Evolutionary conservation across 2,329 filamentous ascomycete species (phyloP).

Genomic region (Sclerotiophoma versabilis): DNA sequence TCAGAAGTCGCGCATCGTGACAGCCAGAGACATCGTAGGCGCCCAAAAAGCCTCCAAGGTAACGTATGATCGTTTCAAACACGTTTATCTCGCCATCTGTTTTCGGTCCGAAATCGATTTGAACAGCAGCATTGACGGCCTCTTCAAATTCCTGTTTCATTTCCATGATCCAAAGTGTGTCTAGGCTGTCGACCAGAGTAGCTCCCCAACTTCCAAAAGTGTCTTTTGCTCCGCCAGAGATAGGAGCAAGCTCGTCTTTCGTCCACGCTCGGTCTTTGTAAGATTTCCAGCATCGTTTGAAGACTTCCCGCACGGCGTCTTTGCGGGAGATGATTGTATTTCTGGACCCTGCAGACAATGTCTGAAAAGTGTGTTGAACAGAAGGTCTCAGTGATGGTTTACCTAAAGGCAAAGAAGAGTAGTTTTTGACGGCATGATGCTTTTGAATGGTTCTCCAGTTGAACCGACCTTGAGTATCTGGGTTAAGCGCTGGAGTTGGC

Average conservation of each 20-base stretch:
- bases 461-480: constrained; percentile 22
- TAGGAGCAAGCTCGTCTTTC: constrained; percentile 55
- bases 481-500: constrained; percentile 15
- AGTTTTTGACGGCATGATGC: constrained; percentile 18
- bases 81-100: constrained; percentile 53
- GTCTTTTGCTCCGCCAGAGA: constrained; percentile 48
- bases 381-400: constrained; percentile 3
- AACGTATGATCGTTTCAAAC: constrained; percentile 69
- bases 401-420: constrained; percentile 12
- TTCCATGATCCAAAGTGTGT: constrained; percentile 57
- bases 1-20: constrained; percentile 70
- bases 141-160: constrained; percentile 54
- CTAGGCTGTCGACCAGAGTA: constrained; percentile 53
- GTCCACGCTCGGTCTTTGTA: constrained; percentile 60
- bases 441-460: constrained; percentile 23
- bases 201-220: constrained; percentile 57
- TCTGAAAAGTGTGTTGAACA: constrained; percentile 14
- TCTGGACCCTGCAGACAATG: constrained; percentile 1
- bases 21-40: constrained; percentile 83
- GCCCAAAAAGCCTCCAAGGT: constrained; percentile 82
- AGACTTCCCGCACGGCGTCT: constrained; percentile 42
- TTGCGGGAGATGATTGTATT: constrained; percentile 50
- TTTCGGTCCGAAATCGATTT: constrained; percentile 51
- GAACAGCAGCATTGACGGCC: constrained; percentile 51
- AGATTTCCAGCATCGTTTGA: constrained; percentile 52